Conservation (phyloP, 768 basidiomycete species). For the Lyophyllum atratum region DNA sequence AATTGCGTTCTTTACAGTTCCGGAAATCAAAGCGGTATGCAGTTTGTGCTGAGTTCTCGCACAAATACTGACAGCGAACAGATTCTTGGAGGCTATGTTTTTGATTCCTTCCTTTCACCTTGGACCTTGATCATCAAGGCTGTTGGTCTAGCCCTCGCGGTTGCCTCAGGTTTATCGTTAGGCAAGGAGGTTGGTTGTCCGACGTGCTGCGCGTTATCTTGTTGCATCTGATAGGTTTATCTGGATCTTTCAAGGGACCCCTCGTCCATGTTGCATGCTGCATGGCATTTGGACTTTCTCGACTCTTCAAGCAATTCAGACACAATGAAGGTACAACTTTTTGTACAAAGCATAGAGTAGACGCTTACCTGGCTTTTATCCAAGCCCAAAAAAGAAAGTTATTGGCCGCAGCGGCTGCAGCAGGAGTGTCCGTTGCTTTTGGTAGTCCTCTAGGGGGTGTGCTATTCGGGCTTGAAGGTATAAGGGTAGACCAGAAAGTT, state of each 20-base stretch:
- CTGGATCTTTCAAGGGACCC: slow-evolving; percentile 54
- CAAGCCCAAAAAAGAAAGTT: slow-evolving; percentile 80
- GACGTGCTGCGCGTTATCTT: slow-evolving; percentile 8
- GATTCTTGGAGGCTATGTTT: slow-evolving; percentile 84
- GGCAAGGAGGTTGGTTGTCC: slow-evolving; percentile 72
- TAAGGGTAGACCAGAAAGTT: neutral
- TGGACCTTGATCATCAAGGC: slow-evolving; percentile 89
- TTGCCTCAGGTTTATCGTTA: slow-evolving; percentile 82
- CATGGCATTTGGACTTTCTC: slow-evolving; percentile 70
- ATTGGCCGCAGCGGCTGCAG: slow-evolving; percentile 80
- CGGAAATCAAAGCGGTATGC: slow-evolving; percentile 76
- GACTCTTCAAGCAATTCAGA: slow-evolving; percentile 69
- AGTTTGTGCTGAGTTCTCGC: neutral
- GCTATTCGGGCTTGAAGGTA: slow-evolving; percentile 81
- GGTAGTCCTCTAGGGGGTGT: slow-evolving; percentile 88
- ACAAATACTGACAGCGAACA: slow-evolving; percentile 21
- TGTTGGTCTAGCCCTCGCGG: slow-evolving; percentile 78
- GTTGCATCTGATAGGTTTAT: slow-evolving; percentile 1
- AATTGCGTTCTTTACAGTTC: slow-evolving; percentile 43
- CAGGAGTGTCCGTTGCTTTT: slow-evolving; percentile 88
- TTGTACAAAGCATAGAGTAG: neutral
- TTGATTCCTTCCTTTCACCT: slow-evolving; percentile 82
- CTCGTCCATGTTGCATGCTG: slow-evolving; percentile 86
- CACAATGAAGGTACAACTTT: slow-evolving; percentile 67
- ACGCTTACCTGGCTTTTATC: neutral